Base-by-base conservation (phyloP, 768 basidiomycete species). In the Suillus decipiens region DNA sequence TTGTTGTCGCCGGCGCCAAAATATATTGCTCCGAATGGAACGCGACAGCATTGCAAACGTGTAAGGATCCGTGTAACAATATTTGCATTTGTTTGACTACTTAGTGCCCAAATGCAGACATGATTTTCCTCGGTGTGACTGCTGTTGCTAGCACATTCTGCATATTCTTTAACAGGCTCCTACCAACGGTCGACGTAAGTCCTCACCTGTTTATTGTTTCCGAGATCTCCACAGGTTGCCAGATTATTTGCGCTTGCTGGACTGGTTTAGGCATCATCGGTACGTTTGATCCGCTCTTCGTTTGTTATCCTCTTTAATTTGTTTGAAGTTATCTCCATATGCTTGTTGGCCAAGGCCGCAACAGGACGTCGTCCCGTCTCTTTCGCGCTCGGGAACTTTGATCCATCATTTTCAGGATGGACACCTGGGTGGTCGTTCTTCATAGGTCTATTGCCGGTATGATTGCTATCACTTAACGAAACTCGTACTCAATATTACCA, bases 361-460 rank as follows among this genome's bases (percentile, higher is more conserved):
- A 73, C 75, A 17, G 86, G 86, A 1, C 81, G 84, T 17, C 82
- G 80, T 56, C 78, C 87, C 14, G 84, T 81, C 1, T 74, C 80
- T 1, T 89, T 82, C 67, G 87, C 84, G 1, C 76, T 89, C 1
- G 81, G 81, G 11, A 79, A 83, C 63, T 89, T 88, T 60, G 82
- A 89, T 67, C 76, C 84, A 1, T 82, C 86, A n/a, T 72, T 76
- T n/a, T 85, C 88, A 0, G 88, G 88, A 7, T 89, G 88, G 88
- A 81, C 80, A 2, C 79, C 84, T 14, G 88, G 85, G 37, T 89
- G 87, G 87, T 80, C 86, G 0, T 89, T 88, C 69, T 89, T 88
- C 71, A 85, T 88, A 39, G 87, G 87, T 37, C 68, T 88, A 24
- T 77, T 86, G 28, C 85, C 83, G 48, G 85, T 86, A 75, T 60